phyloP scores from a whole-genome alignment of 495 filamentous ascomycete genomes.

The Tuber indicum region DNA sequence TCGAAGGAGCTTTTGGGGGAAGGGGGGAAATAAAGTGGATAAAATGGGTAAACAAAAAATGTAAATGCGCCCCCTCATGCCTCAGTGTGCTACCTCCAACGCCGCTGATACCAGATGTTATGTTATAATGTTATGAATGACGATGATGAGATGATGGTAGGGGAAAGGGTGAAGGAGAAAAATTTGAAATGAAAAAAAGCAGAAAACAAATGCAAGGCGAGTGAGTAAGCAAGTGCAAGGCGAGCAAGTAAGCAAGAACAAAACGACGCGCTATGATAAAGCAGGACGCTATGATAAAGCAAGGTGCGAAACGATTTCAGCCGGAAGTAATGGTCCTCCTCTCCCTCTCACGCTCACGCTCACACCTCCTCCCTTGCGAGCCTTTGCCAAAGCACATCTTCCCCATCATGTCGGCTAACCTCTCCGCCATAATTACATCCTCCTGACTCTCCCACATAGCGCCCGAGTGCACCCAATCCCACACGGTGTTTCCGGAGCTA shows the following conservation, averaged over 20 bases:
- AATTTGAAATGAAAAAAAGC: too few relatives aligned
- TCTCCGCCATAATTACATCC: slow-evolving; percentile 1
- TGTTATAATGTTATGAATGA: neutral
- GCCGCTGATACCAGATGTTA: neutral
- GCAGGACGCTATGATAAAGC: neutral
- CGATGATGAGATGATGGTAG: neutral
- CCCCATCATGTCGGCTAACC: neutral
- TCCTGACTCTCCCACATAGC: slow-evolving; percentile 1
- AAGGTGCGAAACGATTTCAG: neutral
- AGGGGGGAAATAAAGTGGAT: neutral
- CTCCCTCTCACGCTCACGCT: neutral
- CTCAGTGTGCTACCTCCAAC: neutral
- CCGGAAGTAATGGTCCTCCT: neutral
- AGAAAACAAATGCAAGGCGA: neutral
- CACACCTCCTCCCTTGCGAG: neutral
- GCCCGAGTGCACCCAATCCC: slow-evolving; percentile 4
- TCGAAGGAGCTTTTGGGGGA: neutral
- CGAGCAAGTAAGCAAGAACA: neutral
- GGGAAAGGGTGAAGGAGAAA: neutral
- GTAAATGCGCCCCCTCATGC: neutral
- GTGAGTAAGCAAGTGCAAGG: neutral
- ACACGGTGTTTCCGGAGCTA: neutral
- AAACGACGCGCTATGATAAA: neutral
- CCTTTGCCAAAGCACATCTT: slow-evolving; percentile 1
- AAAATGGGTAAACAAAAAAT: neutral